Evolutionary conservation across 2,329 filamentous ascomycete genomes (phyloP), one percentile per base, ranked within the genome.

Genomic region (Trichoderma oligosporum): DNA sequence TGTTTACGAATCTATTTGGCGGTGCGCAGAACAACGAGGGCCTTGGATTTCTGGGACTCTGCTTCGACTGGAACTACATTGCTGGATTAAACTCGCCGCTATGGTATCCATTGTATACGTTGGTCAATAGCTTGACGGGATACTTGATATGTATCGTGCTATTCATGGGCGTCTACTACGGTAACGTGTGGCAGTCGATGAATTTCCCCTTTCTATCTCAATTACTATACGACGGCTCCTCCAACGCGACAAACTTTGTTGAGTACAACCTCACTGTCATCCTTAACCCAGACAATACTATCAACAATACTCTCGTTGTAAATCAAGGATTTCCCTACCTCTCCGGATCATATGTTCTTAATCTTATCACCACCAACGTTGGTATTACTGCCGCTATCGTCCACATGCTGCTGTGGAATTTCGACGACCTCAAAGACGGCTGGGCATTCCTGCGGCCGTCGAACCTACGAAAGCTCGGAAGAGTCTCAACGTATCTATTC

Each of bases 1-100:
- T 76, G 5, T 76, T 80, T 48, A 78, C 76, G 18, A 76, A 76
- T 38, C 64, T 80, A n/a, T 80, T 80, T 59, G 78, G 78, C 4
- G 78, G 78, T n/a, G 68, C 76, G 20, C 62, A 62, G 39, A 65
- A 64, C 42, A 69, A 70, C 58, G 67, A 70, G 36, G 68, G 75
- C 4, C 67, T 78, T 2, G 76, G 76, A 0, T 64, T 76, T 8
- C 63, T 77, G 2, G 67, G 64, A 9, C 59, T 75, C 48, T 74
- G 67, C 48, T 56, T 62, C 9, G 76, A 78, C 60, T 77, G 75
- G 75, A 69, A 74, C 46, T 76, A 77, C 61, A 73, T 77, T 51
- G 69, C 71, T 2, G 68, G 67, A 7, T 57, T 57, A 12, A 66
- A 59, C 1, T 65, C 63, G 4, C 71, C 73, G 0, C 63, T 78